Evolutionary conservation across 2,329 filamentous ascomycete species (phyloP), one percentile per base, ranked within the genome.

Genomic region (Cadophora gregata): DNA sequence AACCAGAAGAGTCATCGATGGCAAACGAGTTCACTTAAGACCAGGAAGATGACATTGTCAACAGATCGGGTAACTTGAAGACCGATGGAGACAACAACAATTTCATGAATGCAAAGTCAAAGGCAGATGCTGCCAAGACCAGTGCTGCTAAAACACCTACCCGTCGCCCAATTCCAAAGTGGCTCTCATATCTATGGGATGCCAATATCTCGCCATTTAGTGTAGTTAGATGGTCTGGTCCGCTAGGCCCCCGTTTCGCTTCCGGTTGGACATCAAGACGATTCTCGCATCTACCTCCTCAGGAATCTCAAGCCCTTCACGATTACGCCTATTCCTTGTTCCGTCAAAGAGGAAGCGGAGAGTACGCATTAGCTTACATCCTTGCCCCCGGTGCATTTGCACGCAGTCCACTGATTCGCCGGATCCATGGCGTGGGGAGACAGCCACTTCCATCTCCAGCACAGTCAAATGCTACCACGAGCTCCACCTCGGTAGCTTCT

Each of bases 151-250:
- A 76, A 48, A 74, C 76, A 45, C 73, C 73, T 71, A 71, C 73
- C 4, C 74, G 73, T 21, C 80, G 86, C 16, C 90, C 89, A 1
- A 79, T 96, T 2, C 93, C 94, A 0, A 89, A 90, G 78, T 97
- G 95, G 94, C 83, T 98, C 24, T 89, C 90, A 64, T 97, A 94
- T 81, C 87, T 99, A 4, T 99, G 96, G 96, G 96, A 99, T 72
- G 92, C 93, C 72, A 99, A 99, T 77, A 88, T 98, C 70, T 97
- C 94, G 0, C 96, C 96, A 7, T 99, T 99, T 79, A 95, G 90
- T 71, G 83, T 99, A 59, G 88, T 99, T 16, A 91, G 96, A 67
- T 90, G 93, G 83, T 86, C 93, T 1, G 96, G 96, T 0, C 96
- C 96, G 0, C 82, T 99, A 0, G 96, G 96, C 0, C 96, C 96